A percentile compares a stretch with the other conserved stretches of the same genome.
phyloP scores from a whole-genome alignment of 2,329 filamentous ascomycete genomes.

The Sporothrix globosa region DNA sequence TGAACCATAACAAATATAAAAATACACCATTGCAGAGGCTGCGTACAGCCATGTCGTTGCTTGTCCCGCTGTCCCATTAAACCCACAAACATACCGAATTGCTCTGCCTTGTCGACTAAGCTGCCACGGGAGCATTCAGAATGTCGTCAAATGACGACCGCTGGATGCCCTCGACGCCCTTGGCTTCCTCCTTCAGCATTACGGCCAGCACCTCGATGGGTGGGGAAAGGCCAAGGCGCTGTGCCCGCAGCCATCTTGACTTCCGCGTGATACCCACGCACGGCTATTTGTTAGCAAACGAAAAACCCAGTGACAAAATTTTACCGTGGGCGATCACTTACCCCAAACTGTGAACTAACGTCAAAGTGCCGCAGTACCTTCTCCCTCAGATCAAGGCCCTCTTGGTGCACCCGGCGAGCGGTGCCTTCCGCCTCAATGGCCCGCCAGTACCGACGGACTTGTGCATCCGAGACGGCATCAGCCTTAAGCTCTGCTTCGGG shows the following conservation, averaged over 20 bases:
- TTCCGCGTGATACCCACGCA: constrained; percentile 81
- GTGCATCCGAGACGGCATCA: constrained; percentile 64
- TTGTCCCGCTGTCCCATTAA: not conserved
- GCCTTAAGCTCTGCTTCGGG: constrained; percentile 61
- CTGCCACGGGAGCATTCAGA: constrained; percentile 51
- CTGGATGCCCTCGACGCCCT: constrained; percentile 58
- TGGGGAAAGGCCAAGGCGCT: constrained; percentile 79
- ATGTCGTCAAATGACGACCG: constrained; percentile 75
- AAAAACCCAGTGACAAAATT: not conserved
- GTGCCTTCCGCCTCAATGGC: constrained; percentile 69
- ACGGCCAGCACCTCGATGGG: constrained; percentile 90
- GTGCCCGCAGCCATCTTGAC: constrained; percentile 85
- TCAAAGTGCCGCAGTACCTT: constrained; percentile 93
- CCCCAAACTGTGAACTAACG: constrained; percentile 86
- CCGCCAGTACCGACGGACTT: constrained; percentile 79
- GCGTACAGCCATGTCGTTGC: constrained; percentile 6
- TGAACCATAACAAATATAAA: not conserved
- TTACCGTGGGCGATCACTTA: constrained; percentile 56
- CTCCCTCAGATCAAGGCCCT: constrained; percentile 71
- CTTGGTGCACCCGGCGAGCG: constrained; percentile 76
- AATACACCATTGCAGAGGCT: constrained; percentile 11
- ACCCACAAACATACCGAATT: not conserved
- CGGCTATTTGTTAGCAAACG: constrained; percentile 58
- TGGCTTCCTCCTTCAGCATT: constrained; percentile 70
- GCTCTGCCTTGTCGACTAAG: not conserved